These are phyloP conservation scores for Sporothrix luriei DNA, from an alignment of 2,329 filamentous ascomycete species.

Conservation along the genomic window DNA sequence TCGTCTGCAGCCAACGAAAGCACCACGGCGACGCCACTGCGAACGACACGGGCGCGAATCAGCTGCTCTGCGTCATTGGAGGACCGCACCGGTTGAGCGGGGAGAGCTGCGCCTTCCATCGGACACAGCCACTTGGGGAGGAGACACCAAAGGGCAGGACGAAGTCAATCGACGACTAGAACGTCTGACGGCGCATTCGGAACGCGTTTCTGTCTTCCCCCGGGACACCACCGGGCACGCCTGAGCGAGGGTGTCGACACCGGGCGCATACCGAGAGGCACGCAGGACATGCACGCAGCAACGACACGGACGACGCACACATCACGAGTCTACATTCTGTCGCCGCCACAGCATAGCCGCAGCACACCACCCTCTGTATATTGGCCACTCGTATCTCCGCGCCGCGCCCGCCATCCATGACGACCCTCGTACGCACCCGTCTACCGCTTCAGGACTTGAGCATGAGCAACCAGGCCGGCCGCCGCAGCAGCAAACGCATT, in stretches of 20 bases:
- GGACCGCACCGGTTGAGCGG: neutral
- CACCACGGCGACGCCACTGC: neutral
- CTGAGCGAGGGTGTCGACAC: neutral
- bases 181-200: neutral
- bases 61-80: neutral
- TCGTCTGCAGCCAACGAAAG: neutral
- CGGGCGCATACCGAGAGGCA: slow-evolving; percentile 3
- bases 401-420: slow-evolving; percentile 61
- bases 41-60: neutral
- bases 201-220: slow-evolving; percentile 9
- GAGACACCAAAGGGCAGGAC: neutral
- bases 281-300: slow-evolving; percentile 19
- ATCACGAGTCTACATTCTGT: neutral
- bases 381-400: neutral
- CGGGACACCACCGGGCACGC: neutral
- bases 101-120: slow-evolving; percentile 1
- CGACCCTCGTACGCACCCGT: slow-evolving; percentile 67
- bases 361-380: neutral
- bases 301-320: slow-evolving; percentile 8
- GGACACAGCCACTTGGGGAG: neutral
- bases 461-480: slow-evolving; percentile 66
- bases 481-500: slow-evolving; percentile 65
- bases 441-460: slow-evolving; percentile 67
- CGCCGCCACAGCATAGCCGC: neutral
- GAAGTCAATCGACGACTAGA: neutral